phyloP scores from a whole-genome alignment of 1,139 yeast species.

The Zygoascus sp. region DNA sequence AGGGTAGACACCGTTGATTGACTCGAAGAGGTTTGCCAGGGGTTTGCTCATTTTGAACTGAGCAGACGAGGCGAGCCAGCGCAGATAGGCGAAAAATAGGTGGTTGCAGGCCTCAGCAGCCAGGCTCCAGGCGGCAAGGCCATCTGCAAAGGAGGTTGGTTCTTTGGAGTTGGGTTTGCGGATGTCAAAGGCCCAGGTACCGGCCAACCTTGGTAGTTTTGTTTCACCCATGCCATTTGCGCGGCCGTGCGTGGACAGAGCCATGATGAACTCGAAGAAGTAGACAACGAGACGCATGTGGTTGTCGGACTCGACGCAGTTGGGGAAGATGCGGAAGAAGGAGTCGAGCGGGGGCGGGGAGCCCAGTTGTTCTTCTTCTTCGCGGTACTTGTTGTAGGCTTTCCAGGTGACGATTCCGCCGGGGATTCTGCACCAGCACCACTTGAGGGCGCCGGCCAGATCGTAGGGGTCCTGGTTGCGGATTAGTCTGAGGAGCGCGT shows the following conservation, averaged over 20 bases:
- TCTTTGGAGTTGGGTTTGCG: slow-evolving; percentile 29
- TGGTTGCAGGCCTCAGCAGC: slow-evolving; percentile 87
- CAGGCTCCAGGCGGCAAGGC: slow-evolving; percentile 61
- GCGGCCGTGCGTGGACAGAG: slow-evolving; percentile 78
- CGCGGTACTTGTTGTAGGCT: slow-evolving; percentile 65
- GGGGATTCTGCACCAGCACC: slow-evolving; percentile 79
- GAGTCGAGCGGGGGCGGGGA: slow-evolving; percentile 61
- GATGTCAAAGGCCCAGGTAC: slow-evolving; percentile 79
- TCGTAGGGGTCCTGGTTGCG: slow-evolving; percentile 30
- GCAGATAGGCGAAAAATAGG: slow-evolving; percentile 65
- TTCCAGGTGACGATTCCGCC: slow-evolving; percentile 85
- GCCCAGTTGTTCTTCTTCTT: slow-evolving; percentile 54
- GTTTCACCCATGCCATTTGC: slow-evolving; percentile 75
- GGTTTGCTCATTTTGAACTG: slow-evolving; percentile 20
- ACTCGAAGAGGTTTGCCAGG: slow-evolving; percentile 46
- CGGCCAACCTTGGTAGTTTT: slow-evolving; percentile 75
- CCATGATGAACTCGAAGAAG: slow-evolving; percentile 72
- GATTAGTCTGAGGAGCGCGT: slow-evolving; percentile 28
- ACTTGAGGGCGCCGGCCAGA: slow-evolving; percentile 67
- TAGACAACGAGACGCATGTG: slow-evolving; percentile 89
- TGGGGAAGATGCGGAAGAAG: slow-evolving; percentile 76
- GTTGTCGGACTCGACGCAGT: slow-evolving; percentile 73
- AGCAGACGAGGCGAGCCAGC: slow-evolving; percentile 49
- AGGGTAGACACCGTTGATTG: slow-evolving; percentile 45
- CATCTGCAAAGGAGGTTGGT: slow-evolving; percentile 53